Conservation (phyloP, 2,329 filamentous ascomycete genomes). For the Nemania sp. region DNA sequence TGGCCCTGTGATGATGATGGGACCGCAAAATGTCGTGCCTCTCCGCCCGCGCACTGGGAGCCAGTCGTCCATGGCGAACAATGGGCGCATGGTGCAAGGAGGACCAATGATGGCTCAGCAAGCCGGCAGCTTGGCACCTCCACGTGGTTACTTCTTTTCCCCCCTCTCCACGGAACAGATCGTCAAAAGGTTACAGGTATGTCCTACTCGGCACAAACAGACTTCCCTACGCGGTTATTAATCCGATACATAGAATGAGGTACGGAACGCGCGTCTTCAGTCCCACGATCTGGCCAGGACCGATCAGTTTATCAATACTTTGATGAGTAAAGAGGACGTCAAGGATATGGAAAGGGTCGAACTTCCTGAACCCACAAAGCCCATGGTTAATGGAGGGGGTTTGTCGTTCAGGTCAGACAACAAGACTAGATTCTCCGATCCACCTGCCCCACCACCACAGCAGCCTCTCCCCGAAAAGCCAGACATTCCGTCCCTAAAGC, state of each 20-base stretch:
- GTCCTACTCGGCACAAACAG: constrained; percentile 39
- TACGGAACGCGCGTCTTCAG: constrained; percentile 86
- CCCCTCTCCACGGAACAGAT: constrained; percentile 94
- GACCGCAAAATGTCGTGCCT: constrained; percentile 68
- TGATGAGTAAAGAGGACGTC: constrained; percentile 72
- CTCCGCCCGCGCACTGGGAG: constrained; percentile 71
- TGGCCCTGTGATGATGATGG: constrained; percentile 72
- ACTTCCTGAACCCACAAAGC: constrained; percentile 51
- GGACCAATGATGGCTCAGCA: constrained; percentile 52
- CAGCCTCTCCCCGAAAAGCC: constrained; percentile 94
- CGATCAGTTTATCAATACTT: constrained; percentile 75
- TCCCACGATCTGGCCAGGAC: constrained; percentile 83
- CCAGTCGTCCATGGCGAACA: constrained; percentile 64
- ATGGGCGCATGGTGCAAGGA: constrained; percentile 62
- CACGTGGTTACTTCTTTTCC: constrained; percentile 82
- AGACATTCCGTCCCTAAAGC: constrained; percentile 74
- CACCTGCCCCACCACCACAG: constrained; percentile 89
- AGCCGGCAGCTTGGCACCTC: constrained; percentile 66
- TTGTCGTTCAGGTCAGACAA: constrained; percentile 68
- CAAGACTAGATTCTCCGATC: constrained; percentile 87
- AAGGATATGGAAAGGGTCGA: constrained; percentile 61
- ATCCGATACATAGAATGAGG: constrained; percentile 68
- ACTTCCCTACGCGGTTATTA: constrained; percentile 18
- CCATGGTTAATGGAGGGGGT: constrained; percentile 54
- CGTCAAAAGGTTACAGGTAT: constrained; percentile 81